Evolutionary conservation across 176 grass and related monocot species (phyloP).

Genomic region (Oryza glaberrima): DNA sequence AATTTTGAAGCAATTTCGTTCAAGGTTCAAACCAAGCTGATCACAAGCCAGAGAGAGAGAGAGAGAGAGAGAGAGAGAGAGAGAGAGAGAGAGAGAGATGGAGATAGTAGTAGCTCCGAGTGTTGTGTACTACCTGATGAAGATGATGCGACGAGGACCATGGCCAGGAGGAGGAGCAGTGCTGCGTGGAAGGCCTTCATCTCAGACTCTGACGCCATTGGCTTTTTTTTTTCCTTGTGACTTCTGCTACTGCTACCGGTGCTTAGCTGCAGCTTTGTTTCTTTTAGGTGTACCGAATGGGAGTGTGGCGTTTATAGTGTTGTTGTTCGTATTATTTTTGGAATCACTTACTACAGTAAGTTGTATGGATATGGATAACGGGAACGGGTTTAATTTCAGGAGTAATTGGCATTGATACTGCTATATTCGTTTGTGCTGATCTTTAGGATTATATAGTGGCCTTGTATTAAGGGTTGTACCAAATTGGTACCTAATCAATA

Average conservation of each 20-base stretch:
- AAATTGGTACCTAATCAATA: background rate
- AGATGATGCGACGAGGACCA: background rate
- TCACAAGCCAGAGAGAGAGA: background rate
- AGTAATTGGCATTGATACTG: background rate
- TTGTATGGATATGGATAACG: background rate
- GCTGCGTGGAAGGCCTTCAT: background rate
- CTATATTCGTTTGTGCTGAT: no score
- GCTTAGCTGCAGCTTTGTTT: background rate
- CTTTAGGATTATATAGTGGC: background rate
- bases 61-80: background rate
- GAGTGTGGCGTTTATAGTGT: background rate
- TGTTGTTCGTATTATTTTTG: background rate
- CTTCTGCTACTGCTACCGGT: background rate
- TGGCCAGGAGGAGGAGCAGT: background rate
- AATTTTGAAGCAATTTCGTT: no score
- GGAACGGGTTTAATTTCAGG: background rate
- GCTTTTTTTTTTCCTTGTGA: background rate
- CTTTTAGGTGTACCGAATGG: background rate
- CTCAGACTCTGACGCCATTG: background rate
- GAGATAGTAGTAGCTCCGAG: background rate
- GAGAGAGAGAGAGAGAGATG: background rate
- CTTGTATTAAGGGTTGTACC: background rate
- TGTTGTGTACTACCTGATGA: background rate
- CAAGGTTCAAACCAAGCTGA: no score
- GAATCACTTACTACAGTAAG: background rate